phyloP scores from a whole-genome alignment of 345 rosid genomes.

The Toxicodendron radicans region DNA sequence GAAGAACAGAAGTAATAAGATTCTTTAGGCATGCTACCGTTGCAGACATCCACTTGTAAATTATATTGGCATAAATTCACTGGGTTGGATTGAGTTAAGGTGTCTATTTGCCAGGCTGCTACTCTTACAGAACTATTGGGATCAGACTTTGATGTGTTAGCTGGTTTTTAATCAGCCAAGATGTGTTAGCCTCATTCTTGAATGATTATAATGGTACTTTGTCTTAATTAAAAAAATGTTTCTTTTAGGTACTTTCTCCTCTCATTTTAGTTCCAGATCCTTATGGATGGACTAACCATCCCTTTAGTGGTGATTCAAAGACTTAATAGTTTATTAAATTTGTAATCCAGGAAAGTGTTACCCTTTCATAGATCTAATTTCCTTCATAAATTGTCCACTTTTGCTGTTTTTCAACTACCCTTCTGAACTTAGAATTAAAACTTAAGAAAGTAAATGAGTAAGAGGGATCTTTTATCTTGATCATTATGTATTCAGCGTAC shows the following conservation, averaged over 20 bases:
- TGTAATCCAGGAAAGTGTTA: too few species aligned
- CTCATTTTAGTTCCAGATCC: too few species aligned
- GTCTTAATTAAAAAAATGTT: neutral
- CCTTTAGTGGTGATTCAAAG: too few species aligned
- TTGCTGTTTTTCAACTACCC: too few species aligned
- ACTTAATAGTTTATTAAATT: too few species aligned
- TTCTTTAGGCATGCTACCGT: conserved; percentile 19
- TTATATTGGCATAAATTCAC: conserved; percentile 26
- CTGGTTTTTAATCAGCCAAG: neutral
- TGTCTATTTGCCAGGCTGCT: conserved; percentile 18
- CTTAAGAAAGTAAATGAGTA: too few species aligned
- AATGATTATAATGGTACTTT: neutral
- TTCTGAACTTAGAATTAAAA: too few species aligned
- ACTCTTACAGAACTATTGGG: neutral
- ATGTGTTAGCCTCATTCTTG: neutral
- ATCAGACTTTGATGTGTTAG: neutral
- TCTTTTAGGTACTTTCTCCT: neutral
- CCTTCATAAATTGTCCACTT: too few species aligned
- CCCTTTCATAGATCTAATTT: too few species aligned
- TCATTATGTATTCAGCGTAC: too few species aligned
- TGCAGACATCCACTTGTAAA: conserved; percentile 17
- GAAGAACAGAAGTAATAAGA: conserved; percentile 25
- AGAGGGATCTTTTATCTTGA: too few species aligned
- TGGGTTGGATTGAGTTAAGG: conserved; percentile 20
- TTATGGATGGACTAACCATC: too few species aligned